A percentile compares a stretch with the other conserved stretches of the same genome.
Evolutionary conservation across 768 basidiomycete genomes (phyloP).

Genomic region (Macrolepiota albuminosa): DNA sequence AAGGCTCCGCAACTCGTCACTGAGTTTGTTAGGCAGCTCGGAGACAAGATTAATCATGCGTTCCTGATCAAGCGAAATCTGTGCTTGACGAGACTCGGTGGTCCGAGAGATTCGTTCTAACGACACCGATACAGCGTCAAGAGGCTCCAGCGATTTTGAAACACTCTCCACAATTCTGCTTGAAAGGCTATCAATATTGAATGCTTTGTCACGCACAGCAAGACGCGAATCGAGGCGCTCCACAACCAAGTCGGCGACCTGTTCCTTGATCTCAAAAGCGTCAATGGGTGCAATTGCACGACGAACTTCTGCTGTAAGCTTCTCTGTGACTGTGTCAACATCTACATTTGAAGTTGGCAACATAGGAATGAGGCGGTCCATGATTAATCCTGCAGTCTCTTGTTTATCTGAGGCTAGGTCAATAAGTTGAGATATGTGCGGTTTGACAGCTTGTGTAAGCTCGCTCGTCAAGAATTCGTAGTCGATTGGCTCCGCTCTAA

Average conservation of each 20-base stretch:
- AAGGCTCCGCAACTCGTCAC: conserved; percentile 39
- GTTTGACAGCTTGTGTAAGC: conserved; percentile 82
- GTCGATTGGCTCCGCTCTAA: conserved; percentile 67
- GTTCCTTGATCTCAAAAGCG: conserved; percentile 83
- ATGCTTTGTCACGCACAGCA: conserved; percentile 68
- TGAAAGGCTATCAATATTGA: conserved; percentile 57
- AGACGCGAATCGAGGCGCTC: conserved; percentile 80
- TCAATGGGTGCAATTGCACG: conserved; percentile 72
- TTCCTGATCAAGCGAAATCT: conserved; percentile 34
- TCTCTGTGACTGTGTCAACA: conserved; percentile 47
- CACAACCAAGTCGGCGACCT: conserved; percentile 84
- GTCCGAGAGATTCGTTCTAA: conserved; percentile 41
- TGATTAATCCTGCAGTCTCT: conserved; percentile 80
- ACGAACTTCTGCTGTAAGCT: conserved; percentile 67
- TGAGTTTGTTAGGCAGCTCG: conserved; percentile 43
- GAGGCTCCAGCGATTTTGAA: conserved; percentile 35
- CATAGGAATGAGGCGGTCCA: conserved; percentile 65
- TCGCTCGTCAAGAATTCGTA: conserved; percentile 72
- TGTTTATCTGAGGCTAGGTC: conserved; percentile 86
- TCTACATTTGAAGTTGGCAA: conserved; percentile 49
- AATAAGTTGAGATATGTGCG: conserved; percentile 84
- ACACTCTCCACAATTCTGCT: conserved; percentile 53
- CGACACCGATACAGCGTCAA: conserved; percentile 31
- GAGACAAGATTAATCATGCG: conserved; percentile 38
- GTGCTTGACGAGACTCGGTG: conserved; percentile 30